These are phyloP conservation scores for Suillus bovinus DNA, from an alignment of 768 basidiomycete species.

Conservation along the genomic window DNA sequence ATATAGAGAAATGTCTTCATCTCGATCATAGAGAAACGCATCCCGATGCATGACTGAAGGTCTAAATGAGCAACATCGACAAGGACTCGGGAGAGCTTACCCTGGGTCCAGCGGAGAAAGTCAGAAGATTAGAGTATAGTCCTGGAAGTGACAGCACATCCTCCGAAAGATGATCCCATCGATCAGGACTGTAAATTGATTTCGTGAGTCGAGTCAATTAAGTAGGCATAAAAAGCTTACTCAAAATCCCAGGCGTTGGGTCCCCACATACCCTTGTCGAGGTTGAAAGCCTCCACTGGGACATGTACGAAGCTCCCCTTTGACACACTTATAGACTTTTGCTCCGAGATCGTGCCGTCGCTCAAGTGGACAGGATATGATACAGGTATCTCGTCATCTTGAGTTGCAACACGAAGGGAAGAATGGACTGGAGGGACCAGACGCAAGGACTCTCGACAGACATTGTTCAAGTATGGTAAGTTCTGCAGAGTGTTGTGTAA, in stretches of 20 bases:
- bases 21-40: conserved; percentile 82
- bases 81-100: conserved; percentile 41
- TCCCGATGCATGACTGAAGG: conserved; percentile 75
- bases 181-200: conserved; percentile 58
- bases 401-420: conserved; percentile 73
- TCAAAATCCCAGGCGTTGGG: conserved; percentile 81
- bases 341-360: conserved; percentile 46
- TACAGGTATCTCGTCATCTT: conserved; percentile 77
- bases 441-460: conserved; percentile 75
- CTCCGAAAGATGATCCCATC: conserved; percentile 79
- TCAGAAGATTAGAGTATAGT: conserved; percentile 66
- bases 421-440: conserved; percentile 81
- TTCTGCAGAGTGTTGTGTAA: conserved; percentile 55
- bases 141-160: conserved; percentile 68
- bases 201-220: not conserved
- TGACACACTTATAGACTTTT: conserved; percentile 47
- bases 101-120: conserved; percentile 81
- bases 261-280: conserved; percentile 80
- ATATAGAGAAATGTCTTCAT: conserved; percentile 77
- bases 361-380: conserved; percentile 56
- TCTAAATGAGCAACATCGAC: conserved; percentile 7
- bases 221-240: conserved; percentile 40
- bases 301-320: conserved; percentile 79
- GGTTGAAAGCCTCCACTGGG: conserved; percentile 77
- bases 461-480: conserved; percentile 74